Evolutionary conservation across 164 flowering plant genomes (phyloP).

Genomic region (Vitis cinerea): DNA sequence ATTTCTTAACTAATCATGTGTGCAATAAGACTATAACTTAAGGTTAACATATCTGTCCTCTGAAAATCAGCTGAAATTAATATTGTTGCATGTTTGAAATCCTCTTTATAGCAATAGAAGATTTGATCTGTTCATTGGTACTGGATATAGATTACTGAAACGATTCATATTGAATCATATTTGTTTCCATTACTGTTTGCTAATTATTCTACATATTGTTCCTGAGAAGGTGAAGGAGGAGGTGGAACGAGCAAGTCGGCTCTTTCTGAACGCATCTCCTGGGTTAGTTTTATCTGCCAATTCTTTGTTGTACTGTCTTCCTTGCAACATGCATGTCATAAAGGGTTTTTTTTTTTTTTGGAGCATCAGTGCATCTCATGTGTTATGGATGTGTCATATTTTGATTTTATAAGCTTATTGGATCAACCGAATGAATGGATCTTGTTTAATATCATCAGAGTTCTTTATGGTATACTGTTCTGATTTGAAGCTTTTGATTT

Average conservation of each 20-base stretch:
- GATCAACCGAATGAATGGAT: background rate
- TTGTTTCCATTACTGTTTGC: background rate
- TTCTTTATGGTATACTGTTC: background rate
- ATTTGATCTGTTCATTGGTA: background rate
- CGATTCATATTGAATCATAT: background rate
- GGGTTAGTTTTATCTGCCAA: conserved; percentile 35
- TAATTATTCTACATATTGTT: conserved; percentile 7
- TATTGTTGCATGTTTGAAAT: background rate
- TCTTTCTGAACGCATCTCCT: conserved; percentile 14
- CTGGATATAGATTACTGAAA: background rate
- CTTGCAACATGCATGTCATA: background rate
- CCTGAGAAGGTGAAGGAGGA: conserved; percentile 56
- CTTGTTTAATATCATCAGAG: background rate
- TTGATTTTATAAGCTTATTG: background rate
- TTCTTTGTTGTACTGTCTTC: background rate
- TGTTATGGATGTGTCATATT: background rate
- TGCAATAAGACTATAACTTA: background rate
- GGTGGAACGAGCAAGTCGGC: conserved; percentile 32
- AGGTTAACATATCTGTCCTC: background rate
- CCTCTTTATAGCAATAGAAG: background rate
- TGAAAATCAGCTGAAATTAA: background rate
- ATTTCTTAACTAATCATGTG: background rate
- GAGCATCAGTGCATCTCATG: background rate
- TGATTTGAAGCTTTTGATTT: background rate
- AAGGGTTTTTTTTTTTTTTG: background rate